Evolutionary conservation across 192 early-diverging fungal genomes (phyloP), one percentile per base, ranked within the genome.

Genomic region (Linnemannia zychae): DNA sequence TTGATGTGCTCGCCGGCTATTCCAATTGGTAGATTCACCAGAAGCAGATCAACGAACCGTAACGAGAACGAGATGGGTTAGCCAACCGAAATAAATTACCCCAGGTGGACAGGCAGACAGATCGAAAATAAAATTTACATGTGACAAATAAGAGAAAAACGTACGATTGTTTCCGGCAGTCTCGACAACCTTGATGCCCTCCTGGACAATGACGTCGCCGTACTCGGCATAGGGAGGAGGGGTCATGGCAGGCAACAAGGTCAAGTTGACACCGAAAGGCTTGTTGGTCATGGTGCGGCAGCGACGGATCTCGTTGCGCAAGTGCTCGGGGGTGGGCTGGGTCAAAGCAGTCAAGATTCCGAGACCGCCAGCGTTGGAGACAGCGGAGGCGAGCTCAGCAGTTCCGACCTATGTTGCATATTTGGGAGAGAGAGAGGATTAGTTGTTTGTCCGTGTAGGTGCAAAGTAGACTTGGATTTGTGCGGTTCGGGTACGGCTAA

Each of bases 181-280:
- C 87, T 95, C 95, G 28, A 96, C 95, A 36, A 96, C 91, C 86
- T 94, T 95, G 88, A 96, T 94, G 36, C 93, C 94, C 71, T 88
- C 88, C 71, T 96, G 91, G 71, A 96, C 93, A 88, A 96, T 96
- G 28, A 91, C 94, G 31, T 87, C 78, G 28, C 90, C 88, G 75
- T 95, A 95, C 65, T 94, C 92, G 74, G 84, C 92, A 84, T 96
- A 96, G 46, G 95, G 95, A 37, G 95, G 95, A 72, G 95, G 95
- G 36, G 86, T 92, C 78, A 96, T 95, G n/a, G 94, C 90, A 47
- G 95, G 95, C 76, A 96, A 78, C 75, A 96, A 89, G 46, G 95
- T 96, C 69, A 96, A 74, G 87, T 96, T 96, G 82, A 96, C 95
- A 69, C 94, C 95, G 71, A 96, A 96, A 7, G 95, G 95, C 76